Base-by-base conservation (phyloP, 257 asterid genomes). In the Striga asiatica region DNA sequence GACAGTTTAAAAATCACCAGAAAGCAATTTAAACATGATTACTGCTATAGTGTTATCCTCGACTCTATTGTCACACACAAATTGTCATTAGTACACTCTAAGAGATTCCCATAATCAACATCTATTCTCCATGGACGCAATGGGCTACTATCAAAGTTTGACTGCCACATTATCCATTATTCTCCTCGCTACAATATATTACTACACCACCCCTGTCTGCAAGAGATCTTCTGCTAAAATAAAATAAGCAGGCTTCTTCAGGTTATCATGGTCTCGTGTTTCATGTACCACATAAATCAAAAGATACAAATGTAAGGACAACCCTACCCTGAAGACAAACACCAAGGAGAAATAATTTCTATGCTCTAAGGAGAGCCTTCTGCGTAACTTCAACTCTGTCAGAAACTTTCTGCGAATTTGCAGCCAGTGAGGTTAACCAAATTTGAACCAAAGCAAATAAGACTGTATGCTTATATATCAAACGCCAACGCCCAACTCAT, bases 291-390 rank as follows among this genome's bases (percentile, higher is more conserved):
- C 10, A 9, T 45, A 21, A 13, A 59, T 41, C 10, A 9, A 56
- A 54, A 29, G 52, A 51, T 61, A 8, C 47, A 37, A 65, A 54
- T 41, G 2, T 16, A 29, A 57, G 55, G 53, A 41, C n/a, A 42
- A 56, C 49, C 34, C 34, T 77, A 85, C 97, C 95, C 74, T 88
- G 97, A 73, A 88, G 89, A 69, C 84, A 71, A 66, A 88, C 59
- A 42, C 97, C 97, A 45, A 85, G 68, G 53, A 85, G 56, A 72
- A 88, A 74, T 21, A 88, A 79, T 70, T 88, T 73, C 70, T 72
- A 43, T 45, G 84, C 80, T 76, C 83, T 76, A 45, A 66, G 60
- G 56, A 74, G 69, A 18, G 67, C 92, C 69, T 80, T 82, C 74
- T 76, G 69, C 18, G 95, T 75, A 34, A 87, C 83, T 29, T 70